These are phyloP conservation scores for Rhizoclosmatium globosum DNA, from an alignment of 192 early-diverging fungal genomes.

Conservation along the genomic window DNA sequence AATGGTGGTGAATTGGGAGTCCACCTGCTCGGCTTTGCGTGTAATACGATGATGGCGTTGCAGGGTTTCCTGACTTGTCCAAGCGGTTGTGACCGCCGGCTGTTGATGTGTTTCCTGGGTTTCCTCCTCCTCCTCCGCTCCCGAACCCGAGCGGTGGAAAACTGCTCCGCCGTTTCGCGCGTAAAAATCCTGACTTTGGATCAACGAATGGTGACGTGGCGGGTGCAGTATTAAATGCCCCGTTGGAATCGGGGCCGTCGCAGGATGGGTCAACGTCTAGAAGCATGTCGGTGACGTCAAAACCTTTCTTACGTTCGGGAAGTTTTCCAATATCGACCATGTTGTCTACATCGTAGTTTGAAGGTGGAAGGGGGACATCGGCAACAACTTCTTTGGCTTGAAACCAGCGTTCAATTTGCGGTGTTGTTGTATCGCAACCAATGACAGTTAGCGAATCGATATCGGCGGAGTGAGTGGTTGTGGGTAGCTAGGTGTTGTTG, in stretches of 20 bases:
- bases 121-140: too few species aligned
- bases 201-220: background rate
- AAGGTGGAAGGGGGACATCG: background rate
- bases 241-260: too few species aligned
- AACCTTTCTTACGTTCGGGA: background rate
- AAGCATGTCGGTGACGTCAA: conserved; percentile 20
- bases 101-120: too few species aligned
- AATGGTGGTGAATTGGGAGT: background rate
- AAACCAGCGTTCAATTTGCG: conserved; percentile 20
- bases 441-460: conserved; percentile 24
- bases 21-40: background rate
- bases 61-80: background rate
- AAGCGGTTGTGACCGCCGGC: too few species aligned
- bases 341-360: conserved; percentile 14
- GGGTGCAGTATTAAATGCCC: too few species aligned
- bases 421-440: background rate
- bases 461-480: background rate
- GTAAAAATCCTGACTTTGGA: background rate
- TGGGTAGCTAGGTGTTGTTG: background rate
- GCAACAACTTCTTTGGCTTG: background rate
- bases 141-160: conserved; percentile 10
- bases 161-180: background rate
- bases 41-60: background rate
- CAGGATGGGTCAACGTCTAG: too few species aligned
- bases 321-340: conserved; percentile 3